phyloP scores from a whole-genome alignment of 1,284 basidiomycete species.

The Lentinus polychrous region DNA sequence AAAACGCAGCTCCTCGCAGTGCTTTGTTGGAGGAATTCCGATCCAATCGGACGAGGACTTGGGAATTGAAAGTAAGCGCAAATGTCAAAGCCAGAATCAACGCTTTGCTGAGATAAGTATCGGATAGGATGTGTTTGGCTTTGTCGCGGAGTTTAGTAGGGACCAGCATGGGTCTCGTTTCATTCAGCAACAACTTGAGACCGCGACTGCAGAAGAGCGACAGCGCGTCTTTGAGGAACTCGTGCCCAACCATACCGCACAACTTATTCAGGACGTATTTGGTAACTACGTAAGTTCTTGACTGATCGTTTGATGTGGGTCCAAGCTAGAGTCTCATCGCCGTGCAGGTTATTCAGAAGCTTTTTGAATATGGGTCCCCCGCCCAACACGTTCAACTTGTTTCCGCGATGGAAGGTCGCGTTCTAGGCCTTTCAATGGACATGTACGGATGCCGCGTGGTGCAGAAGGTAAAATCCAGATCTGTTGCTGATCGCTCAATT shows the following conservation, averaged over 20 bases:
- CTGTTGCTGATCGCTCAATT: conserved; percentile 3
- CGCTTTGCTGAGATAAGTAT: conserved; percentile 12
- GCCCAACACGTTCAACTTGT: conserved; percentile 71
- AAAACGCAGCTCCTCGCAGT: conserved; percentile 44
- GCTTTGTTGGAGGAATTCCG: conserved; percentile 81
- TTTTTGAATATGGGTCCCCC: conserved; percentile 86
- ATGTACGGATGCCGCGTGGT: conserved; percentile 97
- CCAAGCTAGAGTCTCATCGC: conserved; percentile 7
- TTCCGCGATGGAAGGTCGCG: conserved; percentile 73
- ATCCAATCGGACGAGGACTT: conserved; percentile 69
- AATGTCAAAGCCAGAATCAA: not conserved
- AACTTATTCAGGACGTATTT: conserved; percentile 91
- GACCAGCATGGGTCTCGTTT: conserved; percentile 94
- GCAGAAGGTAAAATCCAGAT: conserved; percentile 55
- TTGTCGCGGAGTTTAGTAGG: conserved; percentile 87
- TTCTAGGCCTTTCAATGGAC: conserved; percentile 78
- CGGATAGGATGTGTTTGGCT: conserved; percentile 75
- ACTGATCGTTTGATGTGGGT: conserved; percentile 4
- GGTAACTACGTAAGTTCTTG: conserved; percentile 79
- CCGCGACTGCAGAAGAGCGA: conserved; percentile 71
- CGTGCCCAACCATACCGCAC: conserved; percentile 66
- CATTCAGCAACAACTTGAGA: conserved; percentile 82
- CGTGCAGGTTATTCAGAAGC: conserved; percentile 83
- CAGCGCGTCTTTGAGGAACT: conserved; percentile 89
- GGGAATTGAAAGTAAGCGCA: conserved; percentile 67